Percentiles rank a stretch among this genome's conserved stretches.
These are phyloP conservation scores for Penicillium sp. DNA, from an alignment of 2,329 filamentous ascomycete genomes.

Conservation along the genomic window DNA sequence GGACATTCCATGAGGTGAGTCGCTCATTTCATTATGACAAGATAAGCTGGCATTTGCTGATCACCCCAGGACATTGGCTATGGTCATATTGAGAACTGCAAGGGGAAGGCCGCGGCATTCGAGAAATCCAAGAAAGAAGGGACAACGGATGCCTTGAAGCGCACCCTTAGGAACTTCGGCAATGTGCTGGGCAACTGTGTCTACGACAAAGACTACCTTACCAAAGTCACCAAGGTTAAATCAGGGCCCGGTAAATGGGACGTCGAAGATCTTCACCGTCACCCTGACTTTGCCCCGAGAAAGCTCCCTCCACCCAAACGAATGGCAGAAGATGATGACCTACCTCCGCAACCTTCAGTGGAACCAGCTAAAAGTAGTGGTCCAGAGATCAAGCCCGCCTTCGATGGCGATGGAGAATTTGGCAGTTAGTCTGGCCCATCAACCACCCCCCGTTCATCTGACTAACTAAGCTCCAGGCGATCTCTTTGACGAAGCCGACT, in stretches of 20 bases:
- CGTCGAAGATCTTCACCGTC: conserved; percentile 72
- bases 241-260: conserved; percentile 71
- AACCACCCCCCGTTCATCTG: background rate
- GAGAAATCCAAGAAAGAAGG: conserved; percentile 99
- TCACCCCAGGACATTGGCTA: conserved; percentile 73
- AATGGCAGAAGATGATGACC: conserved; percentile 47
- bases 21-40: conserved; percentile 44
- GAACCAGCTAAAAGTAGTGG: conserved; percentile 28
- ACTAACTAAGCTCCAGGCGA: conserved; percentile 36
- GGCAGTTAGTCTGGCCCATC: conserved; percentile 31
- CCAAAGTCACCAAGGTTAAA: conserved; percentile 87
- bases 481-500: conserved; percentile 73
- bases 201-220: conserved; percentile 91
- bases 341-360: conserved; percentile 35
- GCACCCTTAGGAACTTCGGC: conserved; percentile 83
- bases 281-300: conserved; percentile 62
- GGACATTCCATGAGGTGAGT: conserved; percentile 79
- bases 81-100: conserved; percentile 92
- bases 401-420: conserved; percentile 42
- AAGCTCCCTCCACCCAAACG: conserved; percentile 43
- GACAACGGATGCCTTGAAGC: conserved; percentile 88
- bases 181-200: conserved; percentile 98
- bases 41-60: conserved; percentile 32
- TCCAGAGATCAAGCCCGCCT: conserved; percentile 26
- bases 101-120: conserved; percentile 90